These are phyloP conservation scores for Epithemia pelagica DNA, from an alignment of 108 stramenopile species.

Conservation along the genomic window DNA sequence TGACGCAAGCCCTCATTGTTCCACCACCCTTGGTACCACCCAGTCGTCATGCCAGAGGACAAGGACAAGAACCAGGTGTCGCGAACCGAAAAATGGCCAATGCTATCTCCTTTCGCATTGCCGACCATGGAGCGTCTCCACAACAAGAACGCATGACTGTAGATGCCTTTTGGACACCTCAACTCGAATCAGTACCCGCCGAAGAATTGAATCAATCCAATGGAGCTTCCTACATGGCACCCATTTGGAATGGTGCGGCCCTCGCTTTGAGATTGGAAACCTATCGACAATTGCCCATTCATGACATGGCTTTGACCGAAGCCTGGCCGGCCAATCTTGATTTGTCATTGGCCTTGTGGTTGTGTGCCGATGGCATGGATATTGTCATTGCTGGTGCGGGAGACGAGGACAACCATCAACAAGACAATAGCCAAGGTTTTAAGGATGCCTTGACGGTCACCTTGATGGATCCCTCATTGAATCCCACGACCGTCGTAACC, in stretches of 20 bases:
- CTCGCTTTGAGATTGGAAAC: constrained; percentile 67
- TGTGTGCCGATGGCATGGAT: constrained; percentile 86
- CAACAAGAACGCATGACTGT: constrained; percentile 30
- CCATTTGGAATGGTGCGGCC: constrained; percentile 46
- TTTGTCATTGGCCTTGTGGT: constrained; percentile 71
- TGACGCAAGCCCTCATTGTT: constrained; percentile 60
- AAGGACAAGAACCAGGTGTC: constrained; percentile 7
- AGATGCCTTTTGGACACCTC: constrained; percentile 28
- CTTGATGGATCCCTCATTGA: constrained; percentile 5
- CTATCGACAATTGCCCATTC: constrained; percentile 52
- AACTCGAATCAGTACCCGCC: constrained; percentile 21
- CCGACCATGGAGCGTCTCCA: constrained; percentile 15
- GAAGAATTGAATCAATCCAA: constrained; percentile 52
- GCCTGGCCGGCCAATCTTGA: constrained; percentile 64
- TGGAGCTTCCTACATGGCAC: constrained; percentile 65
- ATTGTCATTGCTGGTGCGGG: constrained; percentile 22
- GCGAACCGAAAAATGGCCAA: constrained; percentile 55
- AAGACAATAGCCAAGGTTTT: too few species aligned
- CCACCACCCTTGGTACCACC: constrained; percentile 29
- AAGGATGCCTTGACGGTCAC: constrained; percentile 12
- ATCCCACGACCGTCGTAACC: constrained; percentile 4
- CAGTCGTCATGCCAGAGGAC: too few species aligned
- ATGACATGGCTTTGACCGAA: constrained; percentile 40
- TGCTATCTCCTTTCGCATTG: constrained; percentile 57
- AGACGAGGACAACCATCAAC: constrained; percentile 24